A percentile compares a stretch with the other conserved stretches of the same genome.
These are phyloP conservation scores for Suillus subaureus DNA, from an alignment of 768 basidiomycete genomes.

Conservation along the genomic window DNA sequence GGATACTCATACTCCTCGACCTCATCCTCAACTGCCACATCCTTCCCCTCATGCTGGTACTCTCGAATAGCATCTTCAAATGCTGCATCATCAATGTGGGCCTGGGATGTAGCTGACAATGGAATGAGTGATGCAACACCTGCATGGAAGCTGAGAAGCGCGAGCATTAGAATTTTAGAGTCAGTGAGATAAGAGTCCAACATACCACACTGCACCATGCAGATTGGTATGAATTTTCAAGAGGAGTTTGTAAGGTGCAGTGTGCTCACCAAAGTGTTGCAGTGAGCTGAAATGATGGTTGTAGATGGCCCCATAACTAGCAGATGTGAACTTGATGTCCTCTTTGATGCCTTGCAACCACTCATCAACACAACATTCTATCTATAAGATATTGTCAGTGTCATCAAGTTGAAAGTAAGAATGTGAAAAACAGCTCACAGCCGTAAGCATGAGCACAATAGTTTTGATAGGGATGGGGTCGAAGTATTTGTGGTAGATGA, in stretches of 20 bases:
- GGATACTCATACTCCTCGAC: not conserved
- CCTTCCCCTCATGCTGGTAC: not conserved
- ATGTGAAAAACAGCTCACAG: not conserved
- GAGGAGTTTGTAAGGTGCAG: constrained; percentile 1
- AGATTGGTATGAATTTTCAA: not conserved
- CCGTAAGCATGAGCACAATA: not conserved
- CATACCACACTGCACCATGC: constrained; percentile 7
- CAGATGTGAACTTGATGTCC: not conserved
- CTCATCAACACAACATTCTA: not conserved
- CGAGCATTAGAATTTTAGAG: not conserved
- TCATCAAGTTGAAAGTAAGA: not conserved
- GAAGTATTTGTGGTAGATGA: not conserved
- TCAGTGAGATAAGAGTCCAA: not conserved
- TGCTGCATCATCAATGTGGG: not conserved
- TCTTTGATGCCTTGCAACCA: not conserved
- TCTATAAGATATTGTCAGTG: not conserved
- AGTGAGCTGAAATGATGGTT: constrained; percentile 8
- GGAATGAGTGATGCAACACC: not conserved
- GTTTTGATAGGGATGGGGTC: not conserved
- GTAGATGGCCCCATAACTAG: constrained; percentile 2
- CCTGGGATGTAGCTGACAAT: not conserved
- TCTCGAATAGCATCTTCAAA: not conserved
- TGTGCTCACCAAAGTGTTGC: constrained; percentile 9
- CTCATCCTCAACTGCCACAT: not conserved
- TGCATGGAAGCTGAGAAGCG: not conserved